Base-by-base conservation (phyloP, 768 basidiomycete species). In the Leucogyrophana mollusca region DNA sequence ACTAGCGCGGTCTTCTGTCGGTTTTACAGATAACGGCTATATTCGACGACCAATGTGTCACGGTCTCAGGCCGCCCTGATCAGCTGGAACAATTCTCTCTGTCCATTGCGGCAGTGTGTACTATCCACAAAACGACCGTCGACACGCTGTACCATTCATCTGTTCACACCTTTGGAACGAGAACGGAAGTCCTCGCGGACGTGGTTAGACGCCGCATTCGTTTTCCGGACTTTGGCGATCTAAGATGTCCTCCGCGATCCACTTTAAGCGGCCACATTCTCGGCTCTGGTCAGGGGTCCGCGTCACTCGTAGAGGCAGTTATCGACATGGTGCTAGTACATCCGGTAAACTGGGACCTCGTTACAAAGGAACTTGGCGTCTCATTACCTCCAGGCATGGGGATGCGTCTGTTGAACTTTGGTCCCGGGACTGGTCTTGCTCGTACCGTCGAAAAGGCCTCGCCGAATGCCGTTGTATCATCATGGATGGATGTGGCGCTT, bases 1-100 rank as follows among this genome's bases (percentile, higher is more conserved):
- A n/a, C 39, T 47, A 56, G 48, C 44, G 50, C 41, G 45, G 45
- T 50, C 56, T 45, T 33, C 36, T 47, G 37, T 56, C 58, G 1
- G 44, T 56, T 13, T 60, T 83, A 56, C 69, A 61, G 55, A 62
- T 83, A 36, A 82, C 81, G 1, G 77, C 79, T 8, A 64, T 80
- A 47, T 65, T 78, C 40, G 73, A 74, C 47, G 66, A 71, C 43
- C 61, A 53, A 9, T 74, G 70, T 45, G 64, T 80, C 44, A 82
- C 82, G 9, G 63, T 83, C 40, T 85, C 83, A 2, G 84, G 82
- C 18, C 72, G 66, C 40, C 82, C 82, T 2, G 73, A 79, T 49
- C 43, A 72, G 37, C 62, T 85, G 23, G 56, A 62, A 6, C 56
- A 57, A 20, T 82, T 84, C 56, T 62, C 70, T 6, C 52, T 53